phyloP scores from a whole-genome alignment of 345 rosid species.

The Pistacia vera region DNA sequence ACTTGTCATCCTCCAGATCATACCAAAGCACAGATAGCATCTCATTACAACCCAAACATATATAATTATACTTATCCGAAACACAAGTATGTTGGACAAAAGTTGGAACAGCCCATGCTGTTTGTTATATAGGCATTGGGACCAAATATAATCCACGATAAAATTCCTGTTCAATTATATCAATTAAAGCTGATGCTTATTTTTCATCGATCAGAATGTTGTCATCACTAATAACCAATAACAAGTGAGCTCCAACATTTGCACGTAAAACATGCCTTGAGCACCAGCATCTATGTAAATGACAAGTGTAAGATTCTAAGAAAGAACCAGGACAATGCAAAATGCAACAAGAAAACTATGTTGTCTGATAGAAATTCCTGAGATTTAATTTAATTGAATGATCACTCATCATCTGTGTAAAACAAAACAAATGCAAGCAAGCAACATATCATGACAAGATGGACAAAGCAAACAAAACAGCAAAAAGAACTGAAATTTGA shows the following conservation, averaged over 20 bases:
- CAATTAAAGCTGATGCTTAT: not conserved
- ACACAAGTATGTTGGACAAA: not conserved
- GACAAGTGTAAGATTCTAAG: not conserved
- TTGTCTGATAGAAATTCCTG: not conserved
- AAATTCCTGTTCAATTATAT: not conserved
- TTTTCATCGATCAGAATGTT: not conserved
- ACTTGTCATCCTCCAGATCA: constrained; percentile 12
- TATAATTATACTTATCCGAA: constrained; percentile 6
- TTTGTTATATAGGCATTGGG: not conserved
- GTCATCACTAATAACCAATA: not conserved
- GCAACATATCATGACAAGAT: not conserved
- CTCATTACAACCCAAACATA: not conserved
- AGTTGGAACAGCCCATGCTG: not conserved
- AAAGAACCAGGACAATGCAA: not conserved
- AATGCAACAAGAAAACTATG: not conserved
- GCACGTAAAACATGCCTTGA: not conserved
- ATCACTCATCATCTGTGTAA: not conserved
- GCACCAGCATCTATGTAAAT: not conserved
- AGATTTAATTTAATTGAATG: constrained; percentile 2
- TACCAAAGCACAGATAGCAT: constrained; percentile 7
- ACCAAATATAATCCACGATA: not conserved
- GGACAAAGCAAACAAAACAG: not conserved
- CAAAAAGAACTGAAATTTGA: not conserved
- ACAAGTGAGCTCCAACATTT: not conserved
- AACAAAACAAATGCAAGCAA: constrained; percentile 7